Conservation (phyloP, 805 yeast species). For the Gaillardinia entomophila region DNA sequence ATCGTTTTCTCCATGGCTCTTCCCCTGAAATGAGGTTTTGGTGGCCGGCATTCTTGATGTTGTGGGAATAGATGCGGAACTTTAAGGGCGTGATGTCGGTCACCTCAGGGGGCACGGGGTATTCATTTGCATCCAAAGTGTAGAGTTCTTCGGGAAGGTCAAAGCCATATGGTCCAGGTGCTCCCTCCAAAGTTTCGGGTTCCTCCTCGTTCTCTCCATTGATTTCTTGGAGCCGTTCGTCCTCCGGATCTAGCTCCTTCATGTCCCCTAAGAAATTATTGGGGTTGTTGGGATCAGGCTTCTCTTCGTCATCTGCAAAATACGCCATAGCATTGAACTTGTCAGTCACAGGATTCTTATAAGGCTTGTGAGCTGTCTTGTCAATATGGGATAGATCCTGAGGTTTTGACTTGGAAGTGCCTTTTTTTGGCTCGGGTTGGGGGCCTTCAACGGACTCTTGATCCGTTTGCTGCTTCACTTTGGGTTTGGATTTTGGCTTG, state of each 20-base stretch:
- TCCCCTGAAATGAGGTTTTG: constrained; percentile 18
- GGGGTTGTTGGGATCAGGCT: constrained; percentile 8
- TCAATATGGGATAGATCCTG: too few species aligned
- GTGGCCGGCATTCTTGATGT: constrained; percentile 26
- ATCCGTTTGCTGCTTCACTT: too few species aligned
- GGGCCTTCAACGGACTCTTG: too few species aligned
- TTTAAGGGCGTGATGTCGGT: constrained; percentile 10
- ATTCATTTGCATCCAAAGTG: constrained; percentile 2
- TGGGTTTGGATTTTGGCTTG: constrained; percentile 1
- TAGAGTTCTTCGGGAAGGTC: constrained; percentile 1
- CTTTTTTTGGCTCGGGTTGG: too few species aligned
- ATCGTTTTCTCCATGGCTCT: constrained; percentile 18
- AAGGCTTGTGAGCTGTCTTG: neutral
- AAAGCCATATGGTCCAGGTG: constrained; percentile 2
- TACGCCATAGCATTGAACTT: constrained; percentile 1
- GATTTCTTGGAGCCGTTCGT: constrained; percentile 9
- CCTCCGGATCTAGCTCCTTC: constrained; percentile 11
- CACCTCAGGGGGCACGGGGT: constrained; percentile 6
- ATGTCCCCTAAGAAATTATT: constrained; percentile 17
- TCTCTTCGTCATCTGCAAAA: constrained; percentile 1
- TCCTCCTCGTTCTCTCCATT: constrained; percentile 10
- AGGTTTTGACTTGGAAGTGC: too few species aligned
- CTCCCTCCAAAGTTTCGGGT: constrained; percentile 3
- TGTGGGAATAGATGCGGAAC: constrained; percentile 33
- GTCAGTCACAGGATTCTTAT: too few species aligned